Percentiles rank a stretch among this genome's conserved stretches.
Conservation (phyloP, 2,329 filamentous ascomycete species). For the Sarocladiaceae sp. region DNA sequence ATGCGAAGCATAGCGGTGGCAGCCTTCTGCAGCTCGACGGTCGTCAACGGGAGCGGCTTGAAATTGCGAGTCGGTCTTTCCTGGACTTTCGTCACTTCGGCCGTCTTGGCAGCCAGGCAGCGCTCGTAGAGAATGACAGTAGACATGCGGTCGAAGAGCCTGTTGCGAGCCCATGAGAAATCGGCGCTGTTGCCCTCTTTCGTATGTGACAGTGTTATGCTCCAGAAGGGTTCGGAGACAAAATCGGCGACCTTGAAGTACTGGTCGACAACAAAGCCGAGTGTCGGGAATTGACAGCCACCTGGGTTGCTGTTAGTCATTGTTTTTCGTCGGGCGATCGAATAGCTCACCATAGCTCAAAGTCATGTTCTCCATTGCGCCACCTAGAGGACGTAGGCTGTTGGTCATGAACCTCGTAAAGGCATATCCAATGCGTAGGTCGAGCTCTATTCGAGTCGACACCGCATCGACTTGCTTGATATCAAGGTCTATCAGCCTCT, state of each 20-base stretch:
- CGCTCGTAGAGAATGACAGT: slow-evolving; percentile 81
- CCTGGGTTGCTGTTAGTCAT: slow-evolving; percentile 36
- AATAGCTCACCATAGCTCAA: slow-evolving; percentile 73
- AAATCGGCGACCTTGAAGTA: slow-evolving; percentile 95
- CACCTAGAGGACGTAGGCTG: slow-evolving; percentile 69
- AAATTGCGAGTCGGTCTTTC: slow-evolving; percentile 92
- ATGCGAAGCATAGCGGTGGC: slow-evolving; percentile 86
- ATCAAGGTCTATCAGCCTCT: slow-evolving; percentile 72
- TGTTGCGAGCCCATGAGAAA: slow-evolving; percentile 78
- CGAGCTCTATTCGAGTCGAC: slow-evolving; percentile 82
- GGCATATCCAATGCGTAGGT: slow-evolving; percentile 85
- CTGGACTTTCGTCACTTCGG: slow-evolving; percentile 78
- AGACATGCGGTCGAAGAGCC: slow-evolving; percentile 82
- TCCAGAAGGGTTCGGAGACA: slow-evolving; percentile 88
- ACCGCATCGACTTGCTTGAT: slow-evolving; percentile 86
- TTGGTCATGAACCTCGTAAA: slow-evolving; percentile 88
- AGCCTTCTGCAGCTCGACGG: slow-evolving; percentile 94
- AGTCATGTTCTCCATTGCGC: slow-evolving; percentile 57
- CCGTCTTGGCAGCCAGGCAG: slow-evolving; percentile 71
- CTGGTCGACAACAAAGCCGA: slow-evolving; percentile 94
- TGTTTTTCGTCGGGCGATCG: background rate
- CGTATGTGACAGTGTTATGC: slow-evolving; percentile 76
- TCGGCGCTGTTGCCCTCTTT: slow-evolving; percentile 75
- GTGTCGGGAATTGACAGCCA: slow-evolving; percentile 93
- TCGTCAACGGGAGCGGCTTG: slow-evolving; percentile 90